phyloP scores from a whole-genome alignment of 2,329 filamentous ascomycete species.

The Calonectria henricotiae region DNA sequence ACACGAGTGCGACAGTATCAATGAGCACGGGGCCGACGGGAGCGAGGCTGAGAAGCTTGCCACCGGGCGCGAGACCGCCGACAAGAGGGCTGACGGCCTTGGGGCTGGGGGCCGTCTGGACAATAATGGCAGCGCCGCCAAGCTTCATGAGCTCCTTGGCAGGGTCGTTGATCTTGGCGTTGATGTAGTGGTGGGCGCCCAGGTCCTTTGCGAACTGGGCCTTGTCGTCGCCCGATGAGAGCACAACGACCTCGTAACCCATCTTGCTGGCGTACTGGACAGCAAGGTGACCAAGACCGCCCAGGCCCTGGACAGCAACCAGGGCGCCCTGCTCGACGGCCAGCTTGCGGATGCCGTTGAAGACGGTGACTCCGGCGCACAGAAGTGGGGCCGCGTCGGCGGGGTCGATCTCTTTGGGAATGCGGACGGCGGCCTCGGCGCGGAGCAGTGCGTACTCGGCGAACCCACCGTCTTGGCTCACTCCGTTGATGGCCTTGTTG shows the following conservation, averaged over 20 bases:
- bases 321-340: constrained; percentile 68
- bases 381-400: constrained; percentile 73
- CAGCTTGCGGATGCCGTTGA: constrained; percentile 73
- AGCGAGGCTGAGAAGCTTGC: constrained; percentile 75
- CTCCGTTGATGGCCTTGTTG: constrained; percentile 75
- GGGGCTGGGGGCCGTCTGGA: constrained; percentile 76
- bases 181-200: constrained; percentile 64
- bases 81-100: constrained; percentile 70
- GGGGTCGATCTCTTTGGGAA: constrained; percentile 70
- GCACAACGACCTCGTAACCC: constrained; percentile 81
- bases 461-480: constrained; percentile 78
- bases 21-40: constrained; percentile 65
- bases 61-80: constrained; percentile 68
- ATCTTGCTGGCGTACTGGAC: constrained; percentile 84
- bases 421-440: constrained; percentile 72
- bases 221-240: constrained; percentile 79
- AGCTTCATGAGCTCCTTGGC: constrained; percentile 68
- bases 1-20: constrained; percentile 61
- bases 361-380: constrained; percentile 78
- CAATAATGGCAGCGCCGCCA: constrained; percentile 75
- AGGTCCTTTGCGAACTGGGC: constrained; percentile 74
- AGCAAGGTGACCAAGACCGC: constrained; percentile 84
- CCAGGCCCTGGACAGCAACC: constrained; percentile 78
- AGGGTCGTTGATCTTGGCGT: constrained; percentile 69
- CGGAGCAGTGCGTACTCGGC: constrained; percentile 76